Conservation (phyloP, 2,329 filamentous ascomycete species). For the Raffaelea albimanens region DNA sequence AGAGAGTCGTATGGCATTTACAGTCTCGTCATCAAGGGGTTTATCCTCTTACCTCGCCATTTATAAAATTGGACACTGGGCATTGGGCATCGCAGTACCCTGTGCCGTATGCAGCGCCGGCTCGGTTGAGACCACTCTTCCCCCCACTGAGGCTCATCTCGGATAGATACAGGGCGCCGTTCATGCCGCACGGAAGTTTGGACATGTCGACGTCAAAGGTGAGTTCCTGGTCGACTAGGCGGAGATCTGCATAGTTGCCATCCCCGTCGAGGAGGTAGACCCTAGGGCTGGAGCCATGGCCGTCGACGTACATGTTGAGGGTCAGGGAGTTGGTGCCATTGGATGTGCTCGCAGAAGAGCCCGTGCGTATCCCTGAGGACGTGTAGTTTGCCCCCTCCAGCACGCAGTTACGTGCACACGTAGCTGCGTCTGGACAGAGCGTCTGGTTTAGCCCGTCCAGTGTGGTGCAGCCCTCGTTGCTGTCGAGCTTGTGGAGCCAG, state of each 20-base stretch:
- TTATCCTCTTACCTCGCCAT: slow-evolving; percentile 36
- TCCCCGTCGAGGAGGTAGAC: slow-evolving; percentile 48
- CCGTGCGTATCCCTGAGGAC: slow-evolving; percentile 4
- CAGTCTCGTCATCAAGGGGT: too few species aligned
- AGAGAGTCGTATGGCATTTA: too few species aligned
- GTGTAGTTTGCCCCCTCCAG: slow-evolving; percentile 11
- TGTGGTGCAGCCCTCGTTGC: slow-evolving; percentile 3
- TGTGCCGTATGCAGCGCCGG: slow-evolving; percentile 50
- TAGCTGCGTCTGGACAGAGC: slow-evolving; percentile 8
- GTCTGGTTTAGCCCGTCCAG: slow-evolving; percentile 6
- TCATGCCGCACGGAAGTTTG: slow-evolving; percentile 51
- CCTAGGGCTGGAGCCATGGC: slow-evolving; percentile 24
- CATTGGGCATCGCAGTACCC: slow-evolving; percentile 58
- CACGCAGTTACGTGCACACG: slow-evolving; percentile 10
- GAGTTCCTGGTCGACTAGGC: slow-evolving; percentile 49
- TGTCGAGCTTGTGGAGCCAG: slow-evolving; percentile 6
- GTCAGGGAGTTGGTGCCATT: slow-evolving; percentile 4
- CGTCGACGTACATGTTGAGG: slow-evolving; percentile 8
- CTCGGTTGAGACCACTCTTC: slow-evolving; percentile 40
- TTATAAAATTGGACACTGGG: slow-evolving; percentile 38
- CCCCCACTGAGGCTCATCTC: slow-evolving; percentile 51
- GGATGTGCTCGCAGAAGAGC: too few species aligned
- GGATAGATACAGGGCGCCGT: slow-evolving; percentile 54
- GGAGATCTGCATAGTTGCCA: slow-evolving; percentile 46
- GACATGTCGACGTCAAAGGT: slow-evolving; percentile 55